These are phyloP conservation scores for Hypoxylon perforatum DNA, from an alignment of 495 filamentous ascomycete genomes.

Conservation along the genomic window DNA sequence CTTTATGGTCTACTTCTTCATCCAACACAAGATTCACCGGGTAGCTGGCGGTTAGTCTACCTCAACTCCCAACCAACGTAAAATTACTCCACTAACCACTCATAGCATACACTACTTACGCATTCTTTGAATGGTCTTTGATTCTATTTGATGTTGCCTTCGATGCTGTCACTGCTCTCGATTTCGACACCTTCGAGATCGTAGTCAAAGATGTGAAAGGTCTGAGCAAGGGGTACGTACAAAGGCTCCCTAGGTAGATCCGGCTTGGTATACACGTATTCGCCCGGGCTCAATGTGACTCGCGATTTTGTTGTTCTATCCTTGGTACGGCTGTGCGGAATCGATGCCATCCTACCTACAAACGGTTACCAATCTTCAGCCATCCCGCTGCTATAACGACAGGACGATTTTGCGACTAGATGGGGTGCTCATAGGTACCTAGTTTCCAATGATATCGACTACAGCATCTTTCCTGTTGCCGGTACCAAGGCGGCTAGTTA, in stretches of 20 bases:
- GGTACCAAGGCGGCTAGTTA: too few relatives aligned
- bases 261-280: conserved; percentile 32
- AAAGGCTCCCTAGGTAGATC: conserved; percentile 88
- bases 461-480: too few relatives aligned
- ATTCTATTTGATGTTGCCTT: conserved; percentile 96
- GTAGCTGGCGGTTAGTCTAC: conserved; percentile 84
- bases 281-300: conserved; percentile 37
- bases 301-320: not conserved
- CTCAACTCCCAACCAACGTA: conserved; percentile 7
- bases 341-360: too few relatives aligned
- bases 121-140: conserved; percentile 97
- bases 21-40: conserved; percentile 98
- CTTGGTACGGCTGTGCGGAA: not conserved
- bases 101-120: conserved; percentile 95
- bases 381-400: too few relatives aligned
- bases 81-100: conserved; percentile 30
- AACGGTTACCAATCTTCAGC: too few relatives aligned
- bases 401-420: too few relatives aligned
- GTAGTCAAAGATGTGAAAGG: conserved; percentile 90
- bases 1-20: conserved; percentile 95
- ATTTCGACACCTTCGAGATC: conserved; percentile 91
- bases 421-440: too few relatives aligned
- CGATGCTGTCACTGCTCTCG: conserved; percentile 94
- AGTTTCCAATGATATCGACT: too few relatives aligned
- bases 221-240: conserved; percentile 98